Evolutionary conservation across 2,329 filamentous ascomycete species (phyloP).

Genomic region (Fusarium buxicola): DNA sequence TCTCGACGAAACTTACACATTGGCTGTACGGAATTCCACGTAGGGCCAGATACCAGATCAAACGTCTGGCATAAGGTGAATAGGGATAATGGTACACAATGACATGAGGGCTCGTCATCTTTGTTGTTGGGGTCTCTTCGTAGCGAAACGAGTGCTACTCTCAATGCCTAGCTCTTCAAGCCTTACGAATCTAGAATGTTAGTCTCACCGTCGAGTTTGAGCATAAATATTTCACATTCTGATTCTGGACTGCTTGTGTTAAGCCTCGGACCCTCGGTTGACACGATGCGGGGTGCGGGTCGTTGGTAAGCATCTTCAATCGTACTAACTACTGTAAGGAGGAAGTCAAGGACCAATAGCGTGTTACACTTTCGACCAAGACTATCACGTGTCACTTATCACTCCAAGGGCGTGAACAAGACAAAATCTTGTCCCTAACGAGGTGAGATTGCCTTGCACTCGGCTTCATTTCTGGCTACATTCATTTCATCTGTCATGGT

Average conservation of each 20-base stretch:
- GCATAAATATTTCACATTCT: not conserved
- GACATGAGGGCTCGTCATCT: slow-evolving; percentile 51
- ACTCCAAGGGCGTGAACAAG: not conserved
- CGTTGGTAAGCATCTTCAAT: slow-evolving; percentile 2
- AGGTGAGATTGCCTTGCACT: slow-evolving; percentile 6
- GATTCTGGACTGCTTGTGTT: no score
- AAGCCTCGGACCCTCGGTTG: slow-evolving; percentile 32
- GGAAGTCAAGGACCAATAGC: slow-evolving; percentile 29
- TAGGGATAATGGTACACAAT: slow-evolving; percentile 74
- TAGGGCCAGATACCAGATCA: slow-evolving; percentile 76
- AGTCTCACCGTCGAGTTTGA: not conserved
- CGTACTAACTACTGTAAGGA: no score
- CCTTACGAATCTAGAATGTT: no score
- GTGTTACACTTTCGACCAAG: slow-evolving; percentile 26
- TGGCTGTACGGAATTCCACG: slow-evolving; percentile 73
- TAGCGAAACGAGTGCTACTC: no score
- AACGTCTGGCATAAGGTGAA: slow-evolving; percentile 72
- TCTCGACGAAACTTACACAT: slow-evolving; percentile 67
- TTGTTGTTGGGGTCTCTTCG: no score
- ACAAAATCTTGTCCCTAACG: not conserved
- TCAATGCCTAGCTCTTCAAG: no score
- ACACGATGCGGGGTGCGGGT: slow-evolving; percentile 28
- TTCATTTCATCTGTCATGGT: not conserved
- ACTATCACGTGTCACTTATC: not conserved
- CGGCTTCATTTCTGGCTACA: not conserved